phyloP scores from a whole-genome alignment of 2,329 filamentous ascomycete genomes.

The Didymella exigua region DNA sequence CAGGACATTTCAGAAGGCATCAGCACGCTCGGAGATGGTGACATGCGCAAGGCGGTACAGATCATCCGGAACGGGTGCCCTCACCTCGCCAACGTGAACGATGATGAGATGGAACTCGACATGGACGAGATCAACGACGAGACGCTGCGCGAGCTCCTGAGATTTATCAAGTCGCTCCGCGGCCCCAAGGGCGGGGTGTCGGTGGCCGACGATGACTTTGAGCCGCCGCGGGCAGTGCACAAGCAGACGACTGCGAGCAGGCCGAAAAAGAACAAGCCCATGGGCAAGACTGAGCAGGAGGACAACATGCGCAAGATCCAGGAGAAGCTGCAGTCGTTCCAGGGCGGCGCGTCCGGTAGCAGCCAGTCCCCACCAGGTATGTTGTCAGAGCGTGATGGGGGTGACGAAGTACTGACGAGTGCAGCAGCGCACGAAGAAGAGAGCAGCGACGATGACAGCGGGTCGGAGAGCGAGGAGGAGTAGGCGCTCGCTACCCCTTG shows the following conservation, averaged over 20 bases:
- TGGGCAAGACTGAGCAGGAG: slow-evolving; percentile 75
- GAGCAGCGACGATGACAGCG: slow-evolving; percentile 59
- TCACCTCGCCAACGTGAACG: slow-evolving; percentile 63
- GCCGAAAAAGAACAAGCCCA: slow-evolving; percentile 76
- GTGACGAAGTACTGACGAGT: slow-evolving; percentile 26
- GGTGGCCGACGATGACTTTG: slow-evolving; percentile 56
- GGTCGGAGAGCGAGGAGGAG: slow-evolving; percentile 59
- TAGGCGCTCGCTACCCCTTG: slow-evolving; percentile 27
- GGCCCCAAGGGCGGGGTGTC: slow-evolving; percentile 44
- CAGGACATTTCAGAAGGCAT: slow-evolving; percentile 88
- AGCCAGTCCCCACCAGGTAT: slow-evolving; percentile 52
- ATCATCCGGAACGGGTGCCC: slow-evolving; percentile 87
- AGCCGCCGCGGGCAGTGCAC: slow-evolving; percentile 49
- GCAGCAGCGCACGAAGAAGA: slow-evolving; percentile 51
- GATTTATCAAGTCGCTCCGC: slow-evolving; percentile 56
- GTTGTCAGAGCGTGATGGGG: slow-evolving; percentile 24
- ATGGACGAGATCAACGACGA: slow-evolving; percentile 64
- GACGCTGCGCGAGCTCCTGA: slow-evolving; percentile 61
- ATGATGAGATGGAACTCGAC: slow-evolving; percentile 69
- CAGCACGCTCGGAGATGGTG: slow-evolving; percentile 75
- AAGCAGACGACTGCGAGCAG: slow-evolving; percentile 54
- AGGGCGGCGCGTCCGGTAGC: slow-evolving; percentile 50
- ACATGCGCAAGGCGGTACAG: slow-evolving; percentile 79
- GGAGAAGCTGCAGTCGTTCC: slow-evolving; percentile 58
- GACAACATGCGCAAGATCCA: slow-evolving; percentile 68